phyloP scores from a whole-genome alignment of 2,329 filamentous ascomycete genomes.

The Macrophomina pseudophaseolina region DNA sequence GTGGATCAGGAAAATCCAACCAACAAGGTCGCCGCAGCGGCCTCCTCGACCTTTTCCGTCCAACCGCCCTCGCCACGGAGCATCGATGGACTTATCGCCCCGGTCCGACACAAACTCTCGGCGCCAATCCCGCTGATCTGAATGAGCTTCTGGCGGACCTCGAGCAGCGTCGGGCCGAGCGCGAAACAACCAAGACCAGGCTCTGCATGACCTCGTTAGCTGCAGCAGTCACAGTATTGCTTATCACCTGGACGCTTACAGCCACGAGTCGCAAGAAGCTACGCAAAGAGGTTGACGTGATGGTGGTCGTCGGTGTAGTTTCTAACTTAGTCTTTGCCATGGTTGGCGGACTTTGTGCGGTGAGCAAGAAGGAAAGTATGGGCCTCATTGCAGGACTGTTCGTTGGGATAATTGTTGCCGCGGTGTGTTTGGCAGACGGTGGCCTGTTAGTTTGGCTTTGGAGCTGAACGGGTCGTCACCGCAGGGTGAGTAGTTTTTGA shows the following conservation, averaged over 20 bases:
- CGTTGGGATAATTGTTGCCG: conserved; percentile 52
- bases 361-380: conserved; percentile 57
- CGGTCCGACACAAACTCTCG: conserved; percentile 4
- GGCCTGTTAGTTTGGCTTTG: conserved; percentile 55
- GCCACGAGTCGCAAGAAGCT: conserved; percentile 71
- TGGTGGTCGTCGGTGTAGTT: conserved; percentile 71
- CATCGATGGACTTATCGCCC: conserved; percentile 7
- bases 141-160: conserved; percentile 21
- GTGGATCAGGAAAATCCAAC: conserved; percentile 27
- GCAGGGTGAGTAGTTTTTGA: neutral
- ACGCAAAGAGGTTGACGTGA: conserved; percentile 73
- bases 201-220: conserved; percentile 59
- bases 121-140: conserved; percentile 10
- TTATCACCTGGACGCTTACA: conserved; percentile 69
- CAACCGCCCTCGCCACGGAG: neutral
- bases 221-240: conserved; percentile 66
- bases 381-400: conserved; percentile 52
- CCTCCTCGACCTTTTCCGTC: conserved; percentile 23
- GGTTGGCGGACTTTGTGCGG: conserved; percentile 63
- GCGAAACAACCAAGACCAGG: conserved; percentile 42
- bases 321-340: conserved; percentile 69
- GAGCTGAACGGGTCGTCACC: neutral
- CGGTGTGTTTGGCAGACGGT: conserved; percentile 57
- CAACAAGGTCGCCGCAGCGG: neutral
- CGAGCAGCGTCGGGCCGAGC: conserved; percentile 38